Percentiles rank a stretch among this genome's conserved stretches.
Evolutionary conservation across 148 eudicot genomes (phyloP).

Genomic region (Salicornia ramosissima): DNA sequence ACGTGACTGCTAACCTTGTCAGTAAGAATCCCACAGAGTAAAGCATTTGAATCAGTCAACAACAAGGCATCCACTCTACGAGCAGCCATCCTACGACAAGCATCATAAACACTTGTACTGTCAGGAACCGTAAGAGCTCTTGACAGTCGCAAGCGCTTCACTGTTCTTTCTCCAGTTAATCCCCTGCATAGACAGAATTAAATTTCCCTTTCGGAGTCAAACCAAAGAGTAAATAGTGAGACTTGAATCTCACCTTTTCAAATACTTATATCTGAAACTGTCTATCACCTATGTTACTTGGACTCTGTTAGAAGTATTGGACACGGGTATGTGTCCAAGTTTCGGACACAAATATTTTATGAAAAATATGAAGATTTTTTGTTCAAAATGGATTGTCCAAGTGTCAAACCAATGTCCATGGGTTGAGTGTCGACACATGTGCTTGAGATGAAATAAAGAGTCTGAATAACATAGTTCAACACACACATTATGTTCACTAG

Average conservation of each 20-base stretch:
- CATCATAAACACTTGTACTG: conserved; percentile 75
- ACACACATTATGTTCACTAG: not conserved
- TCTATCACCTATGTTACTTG: no score
- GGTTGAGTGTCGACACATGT: no score
- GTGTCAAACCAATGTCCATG: no score
- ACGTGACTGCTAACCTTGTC: conserved; percentile 59
- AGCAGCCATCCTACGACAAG: conserved; percentile 90
- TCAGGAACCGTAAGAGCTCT: conserved; percentile 94
- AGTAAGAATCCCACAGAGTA: conserved; percentile 92
- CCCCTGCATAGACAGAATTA: conserved; percentile 46
- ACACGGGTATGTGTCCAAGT: no score
- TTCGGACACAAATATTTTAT: no score
- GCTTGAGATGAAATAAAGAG: no score
- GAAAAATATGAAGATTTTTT: no score
- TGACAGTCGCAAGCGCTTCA: conserved; percentile 77
- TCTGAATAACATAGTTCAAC: not conserved
- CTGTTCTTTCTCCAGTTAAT: conserved; percentile 81
- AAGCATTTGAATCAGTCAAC: conserved; percentile 86
- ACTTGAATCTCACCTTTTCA: not conserved
- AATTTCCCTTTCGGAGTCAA: not conserved
- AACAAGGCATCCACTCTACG: conserved; percentile 88
- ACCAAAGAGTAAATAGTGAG: not conserved
- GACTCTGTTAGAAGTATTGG: no score
- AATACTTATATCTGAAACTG: not conserved
- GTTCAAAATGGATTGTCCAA: no score